These are phyloP conservation scores for Pseudogymnoascus sp. DNA, from an alignment of 2,329 filamentous ascomycete species.

Conservation along the genomic window DNA sequence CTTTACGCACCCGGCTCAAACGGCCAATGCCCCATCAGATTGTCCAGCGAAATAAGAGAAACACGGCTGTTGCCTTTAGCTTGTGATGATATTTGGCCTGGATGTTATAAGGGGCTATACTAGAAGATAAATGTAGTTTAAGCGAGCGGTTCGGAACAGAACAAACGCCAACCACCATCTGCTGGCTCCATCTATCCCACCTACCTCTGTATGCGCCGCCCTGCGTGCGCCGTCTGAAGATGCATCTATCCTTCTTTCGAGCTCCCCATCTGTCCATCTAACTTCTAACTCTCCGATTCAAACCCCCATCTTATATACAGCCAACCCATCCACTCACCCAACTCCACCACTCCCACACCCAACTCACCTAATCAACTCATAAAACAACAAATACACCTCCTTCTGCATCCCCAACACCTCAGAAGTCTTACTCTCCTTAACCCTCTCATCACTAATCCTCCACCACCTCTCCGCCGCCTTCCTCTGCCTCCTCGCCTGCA, in stretches of 20 bases:
- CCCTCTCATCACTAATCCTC: constrained; percentile 95
- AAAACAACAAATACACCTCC: constrained; percentile 94
- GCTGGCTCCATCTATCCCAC: not conserved
- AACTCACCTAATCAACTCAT: constrained; percentile 57
- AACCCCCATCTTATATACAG: not conserved
- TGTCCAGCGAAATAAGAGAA: not conserved
- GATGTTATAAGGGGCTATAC: not conserved
- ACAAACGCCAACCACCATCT: not conserved
- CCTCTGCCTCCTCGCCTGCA: constrained; percentile 44
- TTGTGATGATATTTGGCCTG: not conserved
- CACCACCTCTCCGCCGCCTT: constrained; percentile 76
- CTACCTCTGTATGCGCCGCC: not conserved
- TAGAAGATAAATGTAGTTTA: not conserved
- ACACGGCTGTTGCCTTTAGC: not conserved
- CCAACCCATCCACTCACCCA: not conserved
- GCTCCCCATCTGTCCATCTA: not conserved
- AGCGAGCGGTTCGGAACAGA: not conserved
- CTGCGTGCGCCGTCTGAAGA: not conserved
- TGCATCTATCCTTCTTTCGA: not conserved
- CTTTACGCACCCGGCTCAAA: not conserved
- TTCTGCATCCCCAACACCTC: constrained; percentile 91
- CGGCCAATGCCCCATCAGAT: not conserved
- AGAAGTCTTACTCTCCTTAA: constrained; percentile 86
- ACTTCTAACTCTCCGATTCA: not conserved
- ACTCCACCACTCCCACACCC: not conserved